A percentile compares a stretch with the other conserved stretches of the same genome.
Conservation (phyloP, 768 basidiomycete species). For the Hygrophorus russula region DNA sequence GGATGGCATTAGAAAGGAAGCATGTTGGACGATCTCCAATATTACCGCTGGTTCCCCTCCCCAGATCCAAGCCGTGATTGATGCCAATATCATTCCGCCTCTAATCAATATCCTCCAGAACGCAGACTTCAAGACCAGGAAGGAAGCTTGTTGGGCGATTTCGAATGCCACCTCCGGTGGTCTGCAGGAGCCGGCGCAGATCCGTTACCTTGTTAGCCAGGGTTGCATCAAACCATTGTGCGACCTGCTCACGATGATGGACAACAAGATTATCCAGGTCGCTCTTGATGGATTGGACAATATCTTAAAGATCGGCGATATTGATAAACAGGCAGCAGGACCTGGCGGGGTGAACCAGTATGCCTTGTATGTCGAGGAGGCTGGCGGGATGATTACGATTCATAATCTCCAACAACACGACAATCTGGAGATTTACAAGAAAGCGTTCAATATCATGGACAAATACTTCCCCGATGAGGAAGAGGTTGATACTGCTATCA, state of each 20-base stretch:
- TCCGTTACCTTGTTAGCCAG: conserved; percentile 94
- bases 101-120: conserved; percentile 96
- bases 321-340: conserved; percentile 76
- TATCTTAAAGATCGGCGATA: conserved; percentile 94
- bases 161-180: conserved; percentile 98
- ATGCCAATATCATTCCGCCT: conserved; percentile 96
- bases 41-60: conserved; percentile 94
- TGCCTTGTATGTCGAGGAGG: conserved; percentile 92
- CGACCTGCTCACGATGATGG: conserved; percentile 94
- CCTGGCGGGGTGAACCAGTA: conserved; percentile 86
- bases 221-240: conserved; percentile 99
- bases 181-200: conserved; percentile 91
- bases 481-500: conserved; percentile 76
- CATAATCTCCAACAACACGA: conserved; percentile 99
- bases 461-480: conserved; percentile 99
- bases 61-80: conserved; percentile 95
- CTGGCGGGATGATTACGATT: conserved; percentile 97
- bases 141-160: conserved; percentile 99
- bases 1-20: conserved; percentile 98
- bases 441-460: conserved; percentile 97
- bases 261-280: conserved; percentile 99
- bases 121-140: conserved; percentile 98
- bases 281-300: conserved; percentile 98
- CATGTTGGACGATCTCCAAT: conserved; percentile 99
- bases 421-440: conserved; percentile 99